Conservation (phyloP, 2,329 filamentous ascomycete species). For the Camptophora hylomeconis region DNA sequence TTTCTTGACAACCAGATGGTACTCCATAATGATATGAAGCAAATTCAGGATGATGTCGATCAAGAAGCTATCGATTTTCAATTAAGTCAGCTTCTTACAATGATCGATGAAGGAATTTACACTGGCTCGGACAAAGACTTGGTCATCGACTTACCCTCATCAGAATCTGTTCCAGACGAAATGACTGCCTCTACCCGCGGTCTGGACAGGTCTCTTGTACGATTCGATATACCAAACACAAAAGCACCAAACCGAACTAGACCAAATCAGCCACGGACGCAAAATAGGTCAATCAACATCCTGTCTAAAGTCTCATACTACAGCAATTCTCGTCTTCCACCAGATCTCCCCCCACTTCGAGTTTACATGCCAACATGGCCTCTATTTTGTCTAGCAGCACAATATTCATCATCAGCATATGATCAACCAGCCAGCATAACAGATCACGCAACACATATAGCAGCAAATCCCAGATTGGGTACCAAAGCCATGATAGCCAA, state of each 20-base stretch:
- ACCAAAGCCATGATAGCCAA: constrained; percentile 80
- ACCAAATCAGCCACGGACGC: constrained; percentile 19
- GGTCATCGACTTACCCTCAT: no score
- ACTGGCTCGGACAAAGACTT: no score
- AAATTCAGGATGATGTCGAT: no score
- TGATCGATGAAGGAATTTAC: no score
- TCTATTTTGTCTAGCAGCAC: constrained; percentile 63
- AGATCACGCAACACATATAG: constrained; percentile 56
- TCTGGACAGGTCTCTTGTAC: no score
- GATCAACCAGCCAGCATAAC: constrained; percentile 42
- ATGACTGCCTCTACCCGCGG: no score
- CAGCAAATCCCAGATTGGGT: constrained; percentile 58
- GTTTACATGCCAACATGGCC: constrained; percentile 65
- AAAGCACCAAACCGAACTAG: constrained; percentile 19
- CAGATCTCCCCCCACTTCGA: constrained; percentile 52
- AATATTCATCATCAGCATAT: constrained; percentile 66
- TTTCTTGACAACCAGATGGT: no score
- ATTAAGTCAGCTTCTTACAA: no score
- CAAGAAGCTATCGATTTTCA: no score
- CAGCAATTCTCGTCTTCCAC: constrained; percentile 60
- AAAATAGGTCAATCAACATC: constrained; percentile 38
- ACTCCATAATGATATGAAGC: no score
- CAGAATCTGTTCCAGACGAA: no score
- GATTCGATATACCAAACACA: constrained; percentile 26
- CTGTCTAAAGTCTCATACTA: constrained; percentile 71